phyloP scores from a whole-genome alignment of 2,329 filamentous ascomycete genomes.

The Penicillium sp. region DNA sequence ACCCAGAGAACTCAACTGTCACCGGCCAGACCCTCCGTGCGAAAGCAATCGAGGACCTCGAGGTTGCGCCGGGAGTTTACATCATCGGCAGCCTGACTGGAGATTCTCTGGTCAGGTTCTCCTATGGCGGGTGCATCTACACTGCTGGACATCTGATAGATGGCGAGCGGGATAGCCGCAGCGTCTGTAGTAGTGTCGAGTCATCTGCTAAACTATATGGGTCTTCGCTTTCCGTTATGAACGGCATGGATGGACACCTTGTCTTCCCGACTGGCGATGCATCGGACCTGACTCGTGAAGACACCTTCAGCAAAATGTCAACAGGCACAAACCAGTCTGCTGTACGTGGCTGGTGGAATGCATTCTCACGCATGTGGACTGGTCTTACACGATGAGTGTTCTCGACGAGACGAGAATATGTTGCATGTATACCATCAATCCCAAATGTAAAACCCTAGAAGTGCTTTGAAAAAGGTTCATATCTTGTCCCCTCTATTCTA shows the following conservation, averaged over 20 bases:
- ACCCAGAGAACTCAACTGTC: conserved; percentile 36
- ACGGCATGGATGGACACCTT: conserved; percentile 40
- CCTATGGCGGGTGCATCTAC: conserved; percentile 58
- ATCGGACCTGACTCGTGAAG: conserved; percentile 12
- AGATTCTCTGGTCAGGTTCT: conserved; percentile 60
- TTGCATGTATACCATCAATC: conserved; percentile 5
- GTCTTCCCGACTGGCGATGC: conserved; percentile 10
- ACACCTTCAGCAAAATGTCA: conserved; percentile 19
- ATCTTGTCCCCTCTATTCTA: neutral
- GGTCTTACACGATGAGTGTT: conserved; percentile 15
- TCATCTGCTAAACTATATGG: conserved; percentile 20
- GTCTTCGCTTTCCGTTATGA: conserved; percentile 35
- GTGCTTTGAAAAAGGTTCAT: neutral
- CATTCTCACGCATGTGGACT: conserved; percentile 20
- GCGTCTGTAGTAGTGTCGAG: conserved; percentile 17
- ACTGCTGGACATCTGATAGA: conserved; percentile 53
- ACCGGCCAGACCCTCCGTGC: conserved; percentile 54
- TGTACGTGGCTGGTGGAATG: conserved; percentile 21
- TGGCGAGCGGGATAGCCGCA: conserved; percentile 17
- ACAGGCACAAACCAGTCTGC: conserved; percentile 9
- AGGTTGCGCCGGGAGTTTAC: conserved; percentile 54
- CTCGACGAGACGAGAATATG: neutral
- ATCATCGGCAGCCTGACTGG: conserved; percentile 60
- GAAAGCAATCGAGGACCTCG: conserved; percentile 52
- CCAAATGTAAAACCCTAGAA: neutral